Percentiles rank a stretch among this genome's conserved stretches.
These are phyloP conservation scores for Asterella californica DNA, from an alignment of 225 moss, liverwort and hornwort genomes.

Conservation along the genomic window DNA sequence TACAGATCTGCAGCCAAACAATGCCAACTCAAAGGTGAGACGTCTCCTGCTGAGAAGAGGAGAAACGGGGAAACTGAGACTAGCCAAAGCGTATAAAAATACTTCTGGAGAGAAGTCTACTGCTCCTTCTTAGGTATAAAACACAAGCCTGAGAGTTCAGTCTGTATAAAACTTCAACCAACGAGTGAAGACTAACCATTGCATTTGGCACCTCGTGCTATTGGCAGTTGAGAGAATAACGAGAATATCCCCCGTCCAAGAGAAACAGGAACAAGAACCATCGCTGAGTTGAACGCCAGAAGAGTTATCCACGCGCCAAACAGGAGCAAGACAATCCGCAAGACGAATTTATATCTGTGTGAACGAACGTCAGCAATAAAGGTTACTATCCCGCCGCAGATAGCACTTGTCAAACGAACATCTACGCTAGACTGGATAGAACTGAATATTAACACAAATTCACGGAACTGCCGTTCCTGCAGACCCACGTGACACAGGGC, in stretches of 20 bases:
- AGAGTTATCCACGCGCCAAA: conserved; percentile 84
- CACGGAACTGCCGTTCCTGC: background rate
- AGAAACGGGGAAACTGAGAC: background rate
- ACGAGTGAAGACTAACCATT: conserved; percentile 55
- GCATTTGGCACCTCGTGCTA: conserved; percentile 88
- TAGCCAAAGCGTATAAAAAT: background rate
- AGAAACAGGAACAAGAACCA: conserved; percentile 82
- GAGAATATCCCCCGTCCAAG: conserved; percentile 82
- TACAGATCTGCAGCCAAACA: conserved; percentile 68
- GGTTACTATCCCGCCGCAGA: background rate
- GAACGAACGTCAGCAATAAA: background rate
- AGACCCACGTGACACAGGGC: background rate
- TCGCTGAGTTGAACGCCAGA: conserved; percentile 67
- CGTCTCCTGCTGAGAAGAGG: background rate
- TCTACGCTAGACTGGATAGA: background rate
- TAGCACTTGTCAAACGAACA: background rate
- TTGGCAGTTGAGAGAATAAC: conserved; percentile 78
- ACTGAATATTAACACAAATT: too few relatives aligned
- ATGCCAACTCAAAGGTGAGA: background rate
- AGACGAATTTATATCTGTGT: conserved; percentile 75
- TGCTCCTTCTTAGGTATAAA: background rate
- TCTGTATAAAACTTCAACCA: background rate
- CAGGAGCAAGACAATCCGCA: conserved; percentile 70
- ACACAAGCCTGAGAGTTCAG: background rate
- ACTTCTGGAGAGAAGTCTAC: background rate